These are phyloP conservation scores for Lepiota brunneoincarnata DNA, from an alignment of 768 basidiomycete genomes.

Conservation along the genomic window DNA sequence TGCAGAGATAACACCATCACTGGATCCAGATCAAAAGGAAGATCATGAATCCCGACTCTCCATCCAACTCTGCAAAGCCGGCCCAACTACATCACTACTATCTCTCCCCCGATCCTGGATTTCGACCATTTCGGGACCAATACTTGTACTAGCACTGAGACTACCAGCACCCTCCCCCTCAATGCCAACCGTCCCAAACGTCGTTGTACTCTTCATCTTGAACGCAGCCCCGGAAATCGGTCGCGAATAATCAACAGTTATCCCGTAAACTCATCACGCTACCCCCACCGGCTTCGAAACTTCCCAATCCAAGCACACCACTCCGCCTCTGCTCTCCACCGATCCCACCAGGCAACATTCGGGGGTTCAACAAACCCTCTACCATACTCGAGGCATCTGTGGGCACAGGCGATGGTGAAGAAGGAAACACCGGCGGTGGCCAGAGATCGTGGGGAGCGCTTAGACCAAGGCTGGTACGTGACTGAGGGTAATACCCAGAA, in stretches of 20 bases:
- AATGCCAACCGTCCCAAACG: conserved; percentile 20
- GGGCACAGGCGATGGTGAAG: conserved; percentile 24
- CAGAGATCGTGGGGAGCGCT: conserved; percentile 15
- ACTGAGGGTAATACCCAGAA: not conserved
- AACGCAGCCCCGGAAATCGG: conserved; percentile 29
- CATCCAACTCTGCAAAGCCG: no score
- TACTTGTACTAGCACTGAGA: not conserved
- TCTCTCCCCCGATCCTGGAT: no score
- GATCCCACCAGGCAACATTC: conserved; percentile 3
- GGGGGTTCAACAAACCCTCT: conserved; percentile 29
- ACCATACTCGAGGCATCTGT: conserved; percentile 26
- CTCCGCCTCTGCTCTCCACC: not conserved
- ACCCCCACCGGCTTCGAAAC: conserved; percentile 19
- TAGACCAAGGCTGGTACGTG: not conserved
- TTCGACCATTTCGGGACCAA: no score
- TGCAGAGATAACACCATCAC: no score
- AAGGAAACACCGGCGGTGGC: conserved; percentile 24
- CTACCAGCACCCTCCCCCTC: not conserved
- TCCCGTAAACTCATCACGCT: conserved; percentile 36
- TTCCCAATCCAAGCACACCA: conserved; percentile 15
- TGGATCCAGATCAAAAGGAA: no score
- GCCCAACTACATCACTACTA: no score
- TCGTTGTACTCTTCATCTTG: conserved; percentile 31
- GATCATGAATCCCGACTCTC: no score
- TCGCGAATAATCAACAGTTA: conserved; percentile 37